phyloP scores from a whole-genome alignment of 2,329 filamentous ascomycete genomes.

The Talaromyces rugulosus region DNA sequence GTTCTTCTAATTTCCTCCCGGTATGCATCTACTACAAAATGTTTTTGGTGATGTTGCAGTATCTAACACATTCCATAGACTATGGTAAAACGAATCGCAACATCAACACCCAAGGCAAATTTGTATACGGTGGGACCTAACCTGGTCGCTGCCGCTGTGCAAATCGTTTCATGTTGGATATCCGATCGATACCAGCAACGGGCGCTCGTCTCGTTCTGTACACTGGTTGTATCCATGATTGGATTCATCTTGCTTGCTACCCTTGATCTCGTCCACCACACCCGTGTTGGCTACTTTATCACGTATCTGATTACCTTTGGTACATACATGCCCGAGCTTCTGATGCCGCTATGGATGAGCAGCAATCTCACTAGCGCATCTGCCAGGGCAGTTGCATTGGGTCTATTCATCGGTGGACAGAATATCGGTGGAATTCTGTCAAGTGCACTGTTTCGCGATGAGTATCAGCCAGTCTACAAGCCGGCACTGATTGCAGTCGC shows the following conservation, averaged over 20 bases:
- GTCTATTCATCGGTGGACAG: slow-evolving; percentile 5
- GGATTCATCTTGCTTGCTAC: slow-evolving; percentile 4
- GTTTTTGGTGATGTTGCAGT: neutral
- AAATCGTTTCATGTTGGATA: slow-evolving; percentile 4
- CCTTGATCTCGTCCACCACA: slow-evolving; percentile 7
- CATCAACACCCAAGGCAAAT: slow-evolving; percentile 44
- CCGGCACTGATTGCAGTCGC: slow-evolving; percentile 11
- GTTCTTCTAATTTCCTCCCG: slow-evolving; percentile 8
- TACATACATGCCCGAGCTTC: slow-evolving; percentile 7
- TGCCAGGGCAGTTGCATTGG: slow-evolving; percentile 9
- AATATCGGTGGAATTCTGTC: slow-evolving; percentile 12
- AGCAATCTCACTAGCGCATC: slow-evolving; percentile 5
- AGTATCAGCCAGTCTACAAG: slow-evolving; percentile 7
- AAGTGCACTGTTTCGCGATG: slow-evolving; percentile 5
- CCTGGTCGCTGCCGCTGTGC: slow-evolving; percentile 43
- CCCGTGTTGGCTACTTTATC: slow-evolving; percentile 8
- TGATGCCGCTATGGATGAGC: slow-evolving; percentile 9
- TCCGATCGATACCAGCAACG: slow-evolving; percentile 10
- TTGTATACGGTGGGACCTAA: slow-evolving; percentile 49
- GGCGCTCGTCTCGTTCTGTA: slow-evolving; percentile 3
- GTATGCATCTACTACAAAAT: neutral
- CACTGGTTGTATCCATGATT: slow-evolving; percentile 5
- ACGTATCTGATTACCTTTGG: slow-evolving; percentile 10
- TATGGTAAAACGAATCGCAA: slow-evolving; percentile 45
- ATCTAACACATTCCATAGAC: neutral